These are phyloP conservation scores for Coccinonectria pachysandricola DNA, from an alignment of 2,329 filamentous ascomycete genomes.

Conservation along the genomic window DNA sequence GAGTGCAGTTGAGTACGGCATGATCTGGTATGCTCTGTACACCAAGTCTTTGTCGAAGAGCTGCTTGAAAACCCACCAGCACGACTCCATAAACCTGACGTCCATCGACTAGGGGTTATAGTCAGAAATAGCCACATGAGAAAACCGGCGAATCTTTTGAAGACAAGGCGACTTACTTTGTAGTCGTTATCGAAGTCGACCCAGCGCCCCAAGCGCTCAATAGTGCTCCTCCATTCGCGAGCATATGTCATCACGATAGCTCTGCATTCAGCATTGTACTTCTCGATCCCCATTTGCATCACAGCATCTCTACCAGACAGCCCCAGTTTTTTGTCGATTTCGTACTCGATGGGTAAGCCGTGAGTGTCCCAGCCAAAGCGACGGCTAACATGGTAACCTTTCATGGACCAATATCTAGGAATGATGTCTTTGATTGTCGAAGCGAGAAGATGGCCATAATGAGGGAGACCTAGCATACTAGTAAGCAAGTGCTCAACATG, in stretches of 20 bases:
- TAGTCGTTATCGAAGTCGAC: constrained; percentile 75
- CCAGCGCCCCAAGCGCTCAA: constrained; percentile 63
- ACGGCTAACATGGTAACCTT: constrained; percentile 74
- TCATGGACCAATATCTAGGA: constrained; percentile 86
- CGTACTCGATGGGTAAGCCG: constrained; percentile 49
- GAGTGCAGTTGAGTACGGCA: constrained; percentile 67
- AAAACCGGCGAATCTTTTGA: constrained; percentile 1
- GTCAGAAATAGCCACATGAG: not conserved
- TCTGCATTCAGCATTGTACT: constrained; percentile 77
- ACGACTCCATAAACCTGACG: constrained; percentile 63
- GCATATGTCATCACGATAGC: constrained; percentile 82
- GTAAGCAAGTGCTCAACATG: not conserved
- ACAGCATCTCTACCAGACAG: constrained; percentile 75
- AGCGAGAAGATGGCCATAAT: constrained; percentile 56
- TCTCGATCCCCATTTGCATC: constrained; percentile 65
- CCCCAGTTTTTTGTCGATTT: constrained; percentile 83
- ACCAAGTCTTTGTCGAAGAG: constrained; percentile 62
- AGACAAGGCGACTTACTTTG: constrained; percentile 36
- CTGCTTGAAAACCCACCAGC: constrained; percentile 72
- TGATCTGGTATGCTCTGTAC: constrained; percentile 62
- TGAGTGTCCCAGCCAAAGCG: constrained; percentile 71
- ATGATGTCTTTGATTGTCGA: constrained; percentile 92
- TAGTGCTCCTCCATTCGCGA: constrained; percentile 68
- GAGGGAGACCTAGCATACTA: constrained; percentile 11
- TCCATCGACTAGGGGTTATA: constrained; percentile 53